Base-by-base conservation (phyloP, 2,329 filamentous ascomycete species). In the Arthrobotrys sphaeroides region DNA sequence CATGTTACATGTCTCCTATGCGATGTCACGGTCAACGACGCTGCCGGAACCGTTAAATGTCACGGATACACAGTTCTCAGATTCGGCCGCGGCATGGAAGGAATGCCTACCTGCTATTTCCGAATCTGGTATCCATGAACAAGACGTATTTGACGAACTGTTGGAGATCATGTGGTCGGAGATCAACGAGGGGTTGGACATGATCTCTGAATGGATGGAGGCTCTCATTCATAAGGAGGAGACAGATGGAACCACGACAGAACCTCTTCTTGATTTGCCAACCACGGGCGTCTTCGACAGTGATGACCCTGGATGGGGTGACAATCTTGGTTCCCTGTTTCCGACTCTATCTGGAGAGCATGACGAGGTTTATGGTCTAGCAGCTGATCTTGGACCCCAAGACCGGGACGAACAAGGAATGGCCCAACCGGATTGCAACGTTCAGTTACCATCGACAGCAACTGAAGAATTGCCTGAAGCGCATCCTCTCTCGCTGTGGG, bases 1-100 rank as follows among this genome's bases (percentile, higher is more conserved):
- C n/a, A 62, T 62, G 57, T 47, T 62, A n/a, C 57, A 45, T 33
- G 57, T 62, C 33, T 47, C 28, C 7, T 47, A 62, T 62, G 40
- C 57, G 16, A 45, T 62, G 26, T 62, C 57, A n/a, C 36, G 20
- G 9, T 62, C 57, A 12, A 31, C 10, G 1, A 49, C 45, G 2
- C 1, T 49, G 10, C n/a, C 24, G 5, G 26, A 33, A 1, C n/a
- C 18, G 0, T 24, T n/a, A 57, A 7, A 57, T 31, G 20, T 40
- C 26, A 57, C 45, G n/a, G 45, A 49, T 7, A 49, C 45, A n/a
- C 22, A 49, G 57, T 47, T 62, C 40, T 26, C 26, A 22, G 40
- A 47, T 5, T 62, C 57, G 12, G 57, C 36, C 1, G 40, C 40
- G 7, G 12, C 40, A 22, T 62, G 38, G 38, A 62, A 62, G 47